Percentiles rank a stretch among this genome's conserved stretches.
These are phyloP conservation scores for Zalaria obscura DNA, from an alignment of 2,329 filamentous ascomycete species.

Conservation along the genomic window DNA sequence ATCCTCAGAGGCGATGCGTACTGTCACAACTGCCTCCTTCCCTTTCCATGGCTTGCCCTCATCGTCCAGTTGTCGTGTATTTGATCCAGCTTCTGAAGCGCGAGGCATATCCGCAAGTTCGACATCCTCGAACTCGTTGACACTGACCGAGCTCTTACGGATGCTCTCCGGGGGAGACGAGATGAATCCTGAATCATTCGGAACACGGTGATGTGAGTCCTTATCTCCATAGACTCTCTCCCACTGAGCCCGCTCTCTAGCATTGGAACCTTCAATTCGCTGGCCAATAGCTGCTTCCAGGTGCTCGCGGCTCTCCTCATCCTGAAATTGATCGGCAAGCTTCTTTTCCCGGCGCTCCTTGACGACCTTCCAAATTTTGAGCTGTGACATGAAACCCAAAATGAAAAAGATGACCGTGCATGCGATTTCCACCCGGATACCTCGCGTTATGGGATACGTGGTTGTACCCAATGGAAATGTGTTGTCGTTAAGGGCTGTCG, in stretches of 20 bases:
- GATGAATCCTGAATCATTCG: constrained; percentile 37
- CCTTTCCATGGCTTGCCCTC: background rate
- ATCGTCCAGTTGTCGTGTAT: background rate
- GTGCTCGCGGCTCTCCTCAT: constrained; percentile 43
- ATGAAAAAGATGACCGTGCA: constrained; percentile 60
- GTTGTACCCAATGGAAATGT: constrained; percentile 64
- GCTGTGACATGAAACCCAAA: constrained; percentile 67
- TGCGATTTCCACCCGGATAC: constrained; percentile 74
- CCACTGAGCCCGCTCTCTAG: constrained; percentile 54
- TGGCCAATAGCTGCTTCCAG: constrained; percentile 60
- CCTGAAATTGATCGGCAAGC: constrained; percentile 30
- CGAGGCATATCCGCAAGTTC: constrained; percentile 41
- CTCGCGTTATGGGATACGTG: constrained; percentile 75
- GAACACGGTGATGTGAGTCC: constrained; percentile 14
- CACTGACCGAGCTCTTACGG: constrained; percentile 18
- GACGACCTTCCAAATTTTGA: constrained; percentile 74
- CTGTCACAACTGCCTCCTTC: constrained; percentile 24
- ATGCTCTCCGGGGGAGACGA: constrained; percentile 19
- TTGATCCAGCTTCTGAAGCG: constrained; percentile 9
- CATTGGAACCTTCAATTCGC: constrained; percentile 47
- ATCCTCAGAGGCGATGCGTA: constrained; percentile 40
- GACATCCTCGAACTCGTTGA: constrained; percentile 31
- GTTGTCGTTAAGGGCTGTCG: constrained; percentile 52
- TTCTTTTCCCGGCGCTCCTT: constrained; percentile 35
- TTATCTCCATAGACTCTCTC: constrained; percentile 62